Conservation (phyloP, 495 filamentous ascomycete genomes). For the Podospora sp. region DNA sequence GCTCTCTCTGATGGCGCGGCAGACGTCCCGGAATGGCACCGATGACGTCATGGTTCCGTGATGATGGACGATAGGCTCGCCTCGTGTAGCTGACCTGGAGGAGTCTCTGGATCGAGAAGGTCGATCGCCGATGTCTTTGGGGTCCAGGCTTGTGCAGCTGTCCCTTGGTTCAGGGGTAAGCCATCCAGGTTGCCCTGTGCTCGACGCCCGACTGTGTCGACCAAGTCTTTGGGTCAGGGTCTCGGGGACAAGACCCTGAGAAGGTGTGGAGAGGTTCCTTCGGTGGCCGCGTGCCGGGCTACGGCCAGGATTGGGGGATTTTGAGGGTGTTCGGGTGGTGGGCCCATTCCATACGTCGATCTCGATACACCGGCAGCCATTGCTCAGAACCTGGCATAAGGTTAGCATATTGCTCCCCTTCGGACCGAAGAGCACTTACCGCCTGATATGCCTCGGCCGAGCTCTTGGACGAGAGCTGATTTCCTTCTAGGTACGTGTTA, state of each 20-base stretch:
- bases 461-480: constrained; percentile 79
- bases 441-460: constrained; percentile 79
- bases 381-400: constrained; percentile 51
- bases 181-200: constrained; percentile 27
- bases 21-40: constrained; percentile 84
- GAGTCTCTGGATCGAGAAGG: constrained; percentile 30
- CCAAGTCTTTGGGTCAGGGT: constrained; percentile 24
- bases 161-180: constrained; percentile 21
- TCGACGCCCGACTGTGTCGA: constrained; percentile 43
- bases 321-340: constrained; percentile 30
- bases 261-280: constrained; percentile 43
- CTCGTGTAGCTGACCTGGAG: constrained; percentile 29
- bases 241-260: constrained; percentile 39
- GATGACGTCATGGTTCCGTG: constrained; percentile 80
- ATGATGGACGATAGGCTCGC: constrained; percentile 36
- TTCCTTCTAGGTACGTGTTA: constrained; percentile 82
- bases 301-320: constrained; percentile 26
- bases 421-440: constrained; percentile 43
- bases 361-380: constrained; percentile 87
- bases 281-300: constrained; percentile 28
- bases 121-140: constrained; percentile 28
- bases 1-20: constrained; percentile 73
- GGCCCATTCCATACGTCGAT: constrained; percentile 93
- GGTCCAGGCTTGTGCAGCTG: constrained; percentile 32
- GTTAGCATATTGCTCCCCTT: constrained; percentile 19